Conservation (phyloP, 2,329 filamentous ascomycete genomes). For the Pseudogymnoascus sp. region DNA sequence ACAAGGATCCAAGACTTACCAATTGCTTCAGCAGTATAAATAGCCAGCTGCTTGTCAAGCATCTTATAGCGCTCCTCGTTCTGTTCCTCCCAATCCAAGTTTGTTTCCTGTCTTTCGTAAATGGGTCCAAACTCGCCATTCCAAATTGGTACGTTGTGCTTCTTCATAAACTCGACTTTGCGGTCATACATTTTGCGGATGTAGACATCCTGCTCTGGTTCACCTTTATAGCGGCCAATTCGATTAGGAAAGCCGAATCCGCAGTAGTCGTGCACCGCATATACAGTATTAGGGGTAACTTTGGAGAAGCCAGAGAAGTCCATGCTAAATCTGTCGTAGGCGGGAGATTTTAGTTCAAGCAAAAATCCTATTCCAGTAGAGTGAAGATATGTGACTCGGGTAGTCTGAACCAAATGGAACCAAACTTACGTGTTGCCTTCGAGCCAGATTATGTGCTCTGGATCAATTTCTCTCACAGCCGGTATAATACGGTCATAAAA, state of each 20-base stretch:
- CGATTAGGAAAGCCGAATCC: constrained; percentile 35
- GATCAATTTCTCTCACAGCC: constrained; percentile 33
- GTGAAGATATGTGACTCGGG: background rate
- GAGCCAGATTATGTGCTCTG: constrained; percentile 41
- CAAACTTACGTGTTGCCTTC: constrained; percentile 42
- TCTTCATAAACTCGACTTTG: constrained; percentile 38
- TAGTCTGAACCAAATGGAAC: background rate
- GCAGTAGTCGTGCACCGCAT: constrained; percentile 36
- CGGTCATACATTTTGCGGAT: constrained; percentile 36
- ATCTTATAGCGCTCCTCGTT: background rate
- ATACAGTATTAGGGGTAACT: constrained; percentile 36
- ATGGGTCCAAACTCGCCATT: constrained; percentile 23
- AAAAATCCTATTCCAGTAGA: background rate
- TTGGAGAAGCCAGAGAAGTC: constrained; percentile 35
- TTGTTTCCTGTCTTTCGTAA: background rate
- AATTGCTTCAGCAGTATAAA: constrained; percentile 11
- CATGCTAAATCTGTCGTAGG: constrained; percentile 34
- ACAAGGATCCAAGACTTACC: background rate
- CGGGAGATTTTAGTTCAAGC: background rate
- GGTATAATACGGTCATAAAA: constrained; percentile 35
- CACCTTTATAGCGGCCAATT: constrained; percentile 32
- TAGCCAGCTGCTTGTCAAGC: constrained; percentile 4
- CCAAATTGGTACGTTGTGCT: constrained; percentile 37
- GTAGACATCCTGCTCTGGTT: constrained; percentile 31
- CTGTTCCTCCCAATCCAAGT: background rate